Evolutionary conservation across 129 eudicot species (phyloP), one percentile per base, ranked within the genome.

Genomic region (Tanacetum coccineum): DNA sequence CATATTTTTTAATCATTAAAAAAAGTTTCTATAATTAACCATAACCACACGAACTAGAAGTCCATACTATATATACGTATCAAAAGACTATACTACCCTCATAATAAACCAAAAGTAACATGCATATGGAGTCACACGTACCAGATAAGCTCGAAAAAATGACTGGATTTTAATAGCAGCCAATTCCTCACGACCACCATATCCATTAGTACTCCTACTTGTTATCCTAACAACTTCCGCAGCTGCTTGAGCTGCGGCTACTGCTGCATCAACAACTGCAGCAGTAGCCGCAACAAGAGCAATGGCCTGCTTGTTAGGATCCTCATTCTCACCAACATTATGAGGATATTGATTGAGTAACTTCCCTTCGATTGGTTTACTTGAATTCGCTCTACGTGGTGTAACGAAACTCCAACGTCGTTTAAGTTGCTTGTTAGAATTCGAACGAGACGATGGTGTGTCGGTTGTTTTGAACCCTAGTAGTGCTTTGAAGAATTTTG

Each of bases 81-180:
- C 10, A 36, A 36, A 36, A 7, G 42, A 36, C 42, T 36, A 36
- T 36, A 36, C 6, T 36, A 30, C 13, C n/a, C 3, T 59, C 12
- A 15, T 5, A 15, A 60, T 61, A 9, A 1, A 36, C 7, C 49
- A 9, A 32, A 32, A 7, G 45, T 15, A 10, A 13, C 67, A 57
- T 9, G 26, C 15, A 13, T 57, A 7, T 36, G 9, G 22, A 53
- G 22, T 49, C 70, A 82, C 30, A 67, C 64, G 40, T 19, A 93
- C 98, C 96, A 93, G 59, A 75, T 88, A 89, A 13, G 87, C 92
- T 7, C 98, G 87, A 49, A 88, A 93, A 66, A 62, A 71, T 9
- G 96, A 86, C 73, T 93, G 98, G 14, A 93, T 81, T 59, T 61
- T 78, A 64, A 93, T 83, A 61, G 92, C 98, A 45, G 95, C 92